phyloP scores from a whole-genome alignment of 306 rosid genomes.

The Cucumis hystrix region DNA sequence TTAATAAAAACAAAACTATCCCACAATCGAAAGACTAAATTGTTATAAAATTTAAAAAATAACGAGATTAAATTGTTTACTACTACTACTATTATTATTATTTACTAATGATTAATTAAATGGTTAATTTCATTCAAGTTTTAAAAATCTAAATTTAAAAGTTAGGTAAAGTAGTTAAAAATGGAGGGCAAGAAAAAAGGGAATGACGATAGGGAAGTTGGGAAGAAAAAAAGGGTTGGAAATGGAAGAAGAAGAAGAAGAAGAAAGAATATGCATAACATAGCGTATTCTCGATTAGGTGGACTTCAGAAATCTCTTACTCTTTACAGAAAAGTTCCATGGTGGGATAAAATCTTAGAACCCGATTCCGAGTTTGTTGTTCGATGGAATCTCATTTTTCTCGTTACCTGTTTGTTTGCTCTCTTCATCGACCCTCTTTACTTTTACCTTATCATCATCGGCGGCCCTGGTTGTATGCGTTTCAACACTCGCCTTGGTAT shows the following conservation, averaged over 20 bases:
- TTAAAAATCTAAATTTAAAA: background rate
- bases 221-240: no score
- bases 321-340: constrained; percentile 36
- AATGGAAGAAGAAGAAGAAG: no score
- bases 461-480: constrained; percentile 41
- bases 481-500: constrained; percentile 37
- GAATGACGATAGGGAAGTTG: no score
- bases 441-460: constrained; percentile 54
- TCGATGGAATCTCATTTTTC: constrained; percentile 51
- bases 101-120: no score
- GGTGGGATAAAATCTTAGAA: constrained; percentile 62
- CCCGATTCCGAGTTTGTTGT: constrained; percentile 46
- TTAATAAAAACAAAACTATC: no score
- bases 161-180: background rate
- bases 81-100: no score
- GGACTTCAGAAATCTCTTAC: constrained; percentile 25
- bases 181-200: no score
- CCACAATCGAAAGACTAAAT: no score
- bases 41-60: no score
- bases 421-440: constrained; percentile 77
- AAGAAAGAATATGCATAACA: background rate
- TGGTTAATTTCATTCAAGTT: no score
- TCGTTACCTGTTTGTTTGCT: constrained; percentile 40
- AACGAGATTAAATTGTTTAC: no score
- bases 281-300: constrained; percentile 20